Percentiles rank a stretch among this genome's conserved stretches.
Conservation (phyloP, 192 early-diverging fungal genomes). For the Umbelopsis sp. region DNA sequence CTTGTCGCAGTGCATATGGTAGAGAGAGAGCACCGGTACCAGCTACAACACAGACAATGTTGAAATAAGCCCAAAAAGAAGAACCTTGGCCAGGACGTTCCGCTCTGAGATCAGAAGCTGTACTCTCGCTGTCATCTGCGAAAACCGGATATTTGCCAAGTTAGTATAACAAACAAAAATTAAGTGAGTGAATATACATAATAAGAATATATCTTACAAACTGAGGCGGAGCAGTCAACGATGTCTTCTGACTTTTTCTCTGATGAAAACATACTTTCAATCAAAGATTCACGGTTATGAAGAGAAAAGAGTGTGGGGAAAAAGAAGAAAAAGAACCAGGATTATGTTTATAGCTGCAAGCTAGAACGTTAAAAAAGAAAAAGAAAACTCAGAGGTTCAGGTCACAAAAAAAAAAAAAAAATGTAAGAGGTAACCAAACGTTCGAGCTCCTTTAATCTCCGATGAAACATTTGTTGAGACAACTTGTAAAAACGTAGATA, state of each 20-base stretch:
- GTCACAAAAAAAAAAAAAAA: constrained; percentile 13
- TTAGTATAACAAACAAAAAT: no score
- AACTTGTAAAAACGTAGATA: no score
- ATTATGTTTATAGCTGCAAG: not conserved
- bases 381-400: not conserved
- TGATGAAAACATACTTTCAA: not conserved
- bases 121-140: not conserved
- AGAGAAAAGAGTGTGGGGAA: not conserved
- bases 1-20: constrained; percentile 74
- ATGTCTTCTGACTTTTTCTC: not conserved
- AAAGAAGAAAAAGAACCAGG: not conserved
- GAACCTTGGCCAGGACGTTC: constrained; percentile 46
- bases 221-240: not conserved
- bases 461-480: not conserved
- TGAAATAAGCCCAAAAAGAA: constrained; percentile 54
- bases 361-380: not conserved
- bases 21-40: constrained; percentile 84
- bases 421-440: not conserved
- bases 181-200: no score
- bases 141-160: not conserved
- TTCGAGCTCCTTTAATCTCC: constrained; percentile 5
- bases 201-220: not conserved
- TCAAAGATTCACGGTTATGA: not conserved
- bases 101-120: constrained; percentile 27
- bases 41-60: constrained; percentile 72